A percentile compares a stretch with the other conserved stretches of the same genome.
Conservation (phyloP, 768 basidiomycete species). For the Strobilomyces dryophilus region DNA sequence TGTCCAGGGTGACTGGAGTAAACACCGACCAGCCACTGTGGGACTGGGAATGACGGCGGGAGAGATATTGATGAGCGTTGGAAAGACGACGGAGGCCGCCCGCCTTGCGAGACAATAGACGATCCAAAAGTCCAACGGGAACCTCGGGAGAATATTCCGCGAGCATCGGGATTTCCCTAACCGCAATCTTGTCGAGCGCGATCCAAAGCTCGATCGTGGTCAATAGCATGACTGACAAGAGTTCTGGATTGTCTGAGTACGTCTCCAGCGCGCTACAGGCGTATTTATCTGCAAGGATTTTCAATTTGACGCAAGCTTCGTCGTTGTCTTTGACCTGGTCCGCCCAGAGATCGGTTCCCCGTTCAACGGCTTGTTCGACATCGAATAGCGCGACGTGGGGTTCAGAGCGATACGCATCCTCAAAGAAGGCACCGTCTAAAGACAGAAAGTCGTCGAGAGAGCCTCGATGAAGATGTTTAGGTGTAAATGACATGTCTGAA, state of each 20-base stretch:
- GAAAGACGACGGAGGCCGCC: slow-evolving; percentile 27
- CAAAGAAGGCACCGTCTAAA: slow-evolving; percentile 11
- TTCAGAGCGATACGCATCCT: slow-evolving; percentile 4
- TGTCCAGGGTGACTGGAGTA: slow-evolving; percentile 14
- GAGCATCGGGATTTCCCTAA: no score
- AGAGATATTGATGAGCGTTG: slow-evolving; percentile 25
- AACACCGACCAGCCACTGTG: slow-evolving; percentile 35
- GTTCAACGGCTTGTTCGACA: slow-evolving; percentile 33
- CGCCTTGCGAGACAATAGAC: slow-evolving; percentile 37
- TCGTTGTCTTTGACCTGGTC: slow-evolving; percentile 12
- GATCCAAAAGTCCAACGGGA: slow-evolving; percentile 32
- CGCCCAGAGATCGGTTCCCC: slow-evolving; percentile 34
- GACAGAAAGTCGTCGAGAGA: slow-evolving; percentile 16
- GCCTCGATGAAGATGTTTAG: slow-evolving; percentile 8
- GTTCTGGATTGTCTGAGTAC: slow-evolving; percentile 36
- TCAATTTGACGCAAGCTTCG: slow-evolving; percentile 25
- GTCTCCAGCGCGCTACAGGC: slow-evolving; percentile 17
- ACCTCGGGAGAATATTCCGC: slow-evolving; percentile 44
- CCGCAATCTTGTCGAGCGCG: no score
- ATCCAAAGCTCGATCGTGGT: no score
- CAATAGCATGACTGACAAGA: slow-evolving; percentile 35
- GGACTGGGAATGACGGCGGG: slow-evolving; percentile 22
- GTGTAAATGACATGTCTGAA: not conserved
- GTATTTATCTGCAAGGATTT: slow-evolving; percentile 25
- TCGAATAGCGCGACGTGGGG: slow-evolving; percentile 30